Evolutionary conservation across 257 asterid species (phyloP).

Genomic region (Solanum pennellii): DNA sequence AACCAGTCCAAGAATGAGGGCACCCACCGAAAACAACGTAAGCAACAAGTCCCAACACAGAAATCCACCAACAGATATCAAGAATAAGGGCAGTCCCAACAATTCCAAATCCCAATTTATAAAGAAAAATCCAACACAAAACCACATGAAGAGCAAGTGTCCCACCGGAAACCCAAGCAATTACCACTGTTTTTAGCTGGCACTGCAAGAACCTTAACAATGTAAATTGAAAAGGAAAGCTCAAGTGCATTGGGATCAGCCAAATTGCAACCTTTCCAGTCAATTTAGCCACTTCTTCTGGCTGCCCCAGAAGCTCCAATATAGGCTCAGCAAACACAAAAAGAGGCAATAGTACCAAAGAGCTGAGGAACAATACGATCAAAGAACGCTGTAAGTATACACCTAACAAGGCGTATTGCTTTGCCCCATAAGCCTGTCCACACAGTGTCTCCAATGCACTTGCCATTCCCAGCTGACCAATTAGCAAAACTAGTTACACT

Average conservation of each 20-base stretch:
- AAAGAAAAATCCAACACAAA: slow-evolving; percentile 36
- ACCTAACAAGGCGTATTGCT: slow-evolving; percentile 37
- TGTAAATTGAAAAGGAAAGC: slow-evolving; percentile 44
- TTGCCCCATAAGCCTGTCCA: slow-evolving; percentile 56
- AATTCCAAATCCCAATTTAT: slow-evolving; percentile 36
- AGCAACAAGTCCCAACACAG: slow-evolving; percentile 31
- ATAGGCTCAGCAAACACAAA: slow-evolving; percentile 32
- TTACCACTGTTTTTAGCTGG: slow-evolving; percentile 37
- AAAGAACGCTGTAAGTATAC: slow-evolving; percentile 47
- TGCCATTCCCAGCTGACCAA: slow-evolving; percentile 52
- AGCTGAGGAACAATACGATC: slow-evolving; percentile 37
- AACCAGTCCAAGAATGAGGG: slow-evolving; percentile 50
- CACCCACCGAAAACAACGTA: slow-evolving; percentile 41
- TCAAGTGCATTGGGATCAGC: slow-evolving; percentile 58
- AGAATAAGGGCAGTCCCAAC: slow-evolving; percentile 40
- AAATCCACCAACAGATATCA: slow-evolving; percentile 58
- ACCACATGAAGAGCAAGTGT: slow-evolving; percentile 28
- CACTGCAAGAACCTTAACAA: slow-evolving; percentile 54
- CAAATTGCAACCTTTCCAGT: slow-evolving; percentile 45
- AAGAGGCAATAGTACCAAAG: slow-evolving; percentile 33
- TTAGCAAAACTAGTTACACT: not conserved
- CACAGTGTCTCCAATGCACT: slow-evolving; percentile 57
- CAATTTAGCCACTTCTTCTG: slow-evolving; percentile 26
- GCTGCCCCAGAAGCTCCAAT: slow-evolving; percentile 33
- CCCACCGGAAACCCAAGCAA: slow-evolving; percentile 37